These are phyloP conservation scores for Phytophthora megakarya DNA, from an alignment of 352 stramenopile genomes.

Conservation along the genomic window DNA sequence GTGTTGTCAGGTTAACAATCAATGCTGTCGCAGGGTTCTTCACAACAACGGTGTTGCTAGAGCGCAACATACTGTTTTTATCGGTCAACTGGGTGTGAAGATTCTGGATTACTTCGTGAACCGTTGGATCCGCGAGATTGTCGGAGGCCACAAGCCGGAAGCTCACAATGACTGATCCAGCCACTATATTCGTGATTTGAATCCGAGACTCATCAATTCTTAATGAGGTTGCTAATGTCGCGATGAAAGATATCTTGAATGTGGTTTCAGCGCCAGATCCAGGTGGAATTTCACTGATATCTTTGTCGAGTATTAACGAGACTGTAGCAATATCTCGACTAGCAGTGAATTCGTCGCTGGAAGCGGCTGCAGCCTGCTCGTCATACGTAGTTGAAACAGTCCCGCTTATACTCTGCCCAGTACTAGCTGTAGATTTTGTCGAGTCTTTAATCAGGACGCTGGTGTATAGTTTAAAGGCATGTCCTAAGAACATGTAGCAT, in stretches of 20 bases:
- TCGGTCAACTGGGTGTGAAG: constrained; percentile 51
- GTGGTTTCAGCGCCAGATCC: constrained; percentile 51
- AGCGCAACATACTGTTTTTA: constrained; percentile 41
- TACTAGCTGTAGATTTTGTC: constrained; percentile 24
- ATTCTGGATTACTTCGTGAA: constrained; percentile 49
- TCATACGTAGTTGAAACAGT: constrained; percentile 19
- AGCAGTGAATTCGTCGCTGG: constrained; percentile 40
- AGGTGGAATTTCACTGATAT: constrained; percentile 57
- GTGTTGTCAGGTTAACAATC: constrained; percentile 34
- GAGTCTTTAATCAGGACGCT: constrained; percentile 45
- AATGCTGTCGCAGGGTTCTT: constrained; percentile 43
- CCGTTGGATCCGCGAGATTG: constrained; percentile 50
- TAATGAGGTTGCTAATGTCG: constrained; percentile 41
- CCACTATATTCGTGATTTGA: constrained; percentile 50
- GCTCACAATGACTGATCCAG: constrained; percentile 69
- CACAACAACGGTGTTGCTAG: constrained; percentile 36
- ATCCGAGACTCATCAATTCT: constrained; percentile 57
- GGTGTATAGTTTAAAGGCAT: constrained; percentile 58
- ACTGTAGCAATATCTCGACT: constrained; percentile 59
- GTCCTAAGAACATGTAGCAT: constrained; percentile 65
- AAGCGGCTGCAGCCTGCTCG: constrained; percentile 36
- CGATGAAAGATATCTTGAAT: constrained; percentile 55
- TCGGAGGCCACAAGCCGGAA: constrained; percentile 62
- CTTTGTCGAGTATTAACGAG: constrained; percentile 59
- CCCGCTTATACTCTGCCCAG: constrained; percentile 1